These are phyloP conservation scores for Leccinum aurantiacum DNA, from an alignment of 768 basidiomycete genomes.

Conservation along the genomic window DNA sequence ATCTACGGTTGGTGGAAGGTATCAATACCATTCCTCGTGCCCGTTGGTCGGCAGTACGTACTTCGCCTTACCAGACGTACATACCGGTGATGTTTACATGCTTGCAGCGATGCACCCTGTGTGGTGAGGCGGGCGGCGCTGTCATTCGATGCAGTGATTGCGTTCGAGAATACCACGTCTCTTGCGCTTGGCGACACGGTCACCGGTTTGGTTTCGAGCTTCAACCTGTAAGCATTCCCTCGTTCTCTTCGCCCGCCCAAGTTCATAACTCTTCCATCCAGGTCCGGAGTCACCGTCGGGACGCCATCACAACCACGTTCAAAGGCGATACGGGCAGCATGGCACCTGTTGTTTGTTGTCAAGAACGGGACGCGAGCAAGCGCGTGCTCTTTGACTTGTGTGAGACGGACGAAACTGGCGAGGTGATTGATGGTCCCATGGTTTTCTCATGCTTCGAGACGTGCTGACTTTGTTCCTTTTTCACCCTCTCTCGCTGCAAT, in stretches of 20 bases:
- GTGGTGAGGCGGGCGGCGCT: conserved; percentile 70
- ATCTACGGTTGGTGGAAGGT: conserved; percentile 82
- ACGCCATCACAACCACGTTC: conserved; percentile 67
- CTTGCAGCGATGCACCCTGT: conserved; percentile 71
- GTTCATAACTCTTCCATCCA: conserved; percentile 26
- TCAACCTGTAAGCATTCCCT: conserved; percentile 56
- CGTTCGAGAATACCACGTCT: conserved; percentile 73
- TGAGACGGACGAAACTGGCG: conserved; percentile 75
- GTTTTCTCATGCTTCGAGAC: not conserved
- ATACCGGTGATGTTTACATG: conserved; percentile 10
- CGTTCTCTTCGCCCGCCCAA: not conserved
- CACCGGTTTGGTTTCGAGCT: conserved; percentile 93
- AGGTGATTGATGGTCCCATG: conserved; percentile 50
- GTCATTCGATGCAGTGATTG: conserved; percentile 86
- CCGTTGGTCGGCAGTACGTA: conserved; percentile 73
- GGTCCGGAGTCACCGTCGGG: conserved; percentile 78
- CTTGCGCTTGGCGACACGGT: conserved; percentile 86
- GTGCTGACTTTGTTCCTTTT: conserved; percentile 11
- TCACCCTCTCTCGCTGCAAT: not conserved
- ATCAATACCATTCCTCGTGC: conserved; percentile 68
- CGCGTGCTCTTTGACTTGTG: conserved; percentile 80
- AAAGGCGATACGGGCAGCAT: conserved; percentile 78
- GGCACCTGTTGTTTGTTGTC: conserved; percentile 75
- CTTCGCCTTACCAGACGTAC: not conserved
- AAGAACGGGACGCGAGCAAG: conserved; percentile 65